A percentile compares a stretch with the other conserved stretches of the same genome.
Conservation (phyloP, 2,329 filamentous ascomycete species). For the Fusarium chlamydosporum region DNA sequence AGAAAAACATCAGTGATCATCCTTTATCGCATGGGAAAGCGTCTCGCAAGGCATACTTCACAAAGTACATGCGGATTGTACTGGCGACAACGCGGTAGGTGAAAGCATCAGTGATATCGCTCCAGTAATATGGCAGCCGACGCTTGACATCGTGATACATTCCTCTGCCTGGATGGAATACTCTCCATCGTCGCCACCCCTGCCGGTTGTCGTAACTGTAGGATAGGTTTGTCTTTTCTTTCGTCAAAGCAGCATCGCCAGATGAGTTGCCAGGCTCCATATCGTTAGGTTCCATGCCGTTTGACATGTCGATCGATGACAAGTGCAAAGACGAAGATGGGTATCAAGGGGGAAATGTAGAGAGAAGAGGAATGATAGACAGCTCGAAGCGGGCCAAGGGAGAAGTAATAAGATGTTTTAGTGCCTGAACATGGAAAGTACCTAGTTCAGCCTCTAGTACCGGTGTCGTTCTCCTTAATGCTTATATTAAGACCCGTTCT, state of each 20-base stretch:
- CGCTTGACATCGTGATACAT: slow-evolving; percentile 13
- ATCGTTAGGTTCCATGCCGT: neutral
- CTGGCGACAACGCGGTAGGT: slow-evolving; percentile 10
- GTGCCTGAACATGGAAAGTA: no score
- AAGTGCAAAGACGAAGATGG: rapidly evolving
- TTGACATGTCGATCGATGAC: neutral
- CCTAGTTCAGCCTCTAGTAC: neutral
- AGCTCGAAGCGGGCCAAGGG: neutral
- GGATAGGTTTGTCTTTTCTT: slow-evolving; percentile 9
- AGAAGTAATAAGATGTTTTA: neutral
- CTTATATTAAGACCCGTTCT: neutral
- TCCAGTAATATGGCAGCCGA: slow-evolving; percentile 11
- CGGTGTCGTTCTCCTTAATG: neutral
- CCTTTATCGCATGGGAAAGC: no score
- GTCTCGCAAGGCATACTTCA: neutral
- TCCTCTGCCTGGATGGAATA: slow-evolving; percentile 10
- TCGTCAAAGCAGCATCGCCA: neutral
- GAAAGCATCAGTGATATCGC: slow-evolving; percentile 9
- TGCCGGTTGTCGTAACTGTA: slow-evolving; percentile 8
- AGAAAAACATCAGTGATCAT: neutral
- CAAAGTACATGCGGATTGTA: slow-evolving; percentile 17
- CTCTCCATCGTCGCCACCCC: slow-evolving; percentile 7
- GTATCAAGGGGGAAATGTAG: neutral
- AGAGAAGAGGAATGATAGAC: no score
- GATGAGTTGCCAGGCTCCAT: neutral